Evolutionary conservation across 1,284 basidiomycete genomes (phyloP), one percentile per base, ranked within the genome.

Genomic region (Heterobasidion parviporum): DNA sequence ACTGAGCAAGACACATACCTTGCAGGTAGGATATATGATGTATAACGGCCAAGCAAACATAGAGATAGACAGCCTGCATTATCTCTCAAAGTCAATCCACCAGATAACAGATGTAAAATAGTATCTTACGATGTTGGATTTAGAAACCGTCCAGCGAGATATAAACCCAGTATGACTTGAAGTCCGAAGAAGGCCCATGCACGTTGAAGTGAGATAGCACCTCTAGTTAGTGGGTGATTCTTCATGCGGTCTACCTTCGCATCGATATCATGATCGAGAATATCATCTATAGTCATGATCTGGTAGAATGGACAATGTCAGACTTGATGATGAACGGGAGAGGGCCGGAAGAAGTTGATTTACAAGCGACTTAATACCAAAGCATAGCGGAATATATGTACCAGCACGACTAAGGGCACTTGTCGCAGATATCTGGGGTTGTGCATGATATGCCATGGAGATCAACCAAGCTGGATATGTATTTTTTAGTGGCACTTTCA

Each of bases 181-280:
- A 53, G 9, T 7, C 12, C 8, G 38, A 53, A 43, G 52, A 53
- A 53, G 16, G 44, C 7, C 38, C 52, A 53, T 53, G 52, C 52
- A 6, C 52, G 52, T 20, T 33, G 20, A 53, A 43, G 36, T 12
- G 52, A 43, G 6, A 53, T 41, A 6, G 52, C 52, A 1, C 52
- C 52, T 18, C 52, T 35, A 5, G 52, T 38, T 18, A 53, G 41
- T 10, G 52, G 38, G 18, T 36, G 52, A 32, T 41, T 32, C 36
- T 15, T 41, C 10, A 36, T 53, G 8, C 52, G 52, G 8, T 20
- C 52, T 4, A 53, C 41, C 12, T 14, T 16, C 15, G 20, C 4
- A 36, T 53, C 52, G 15, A 53, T n/a, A 26, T 53, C 52, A 32
- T 53, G 15, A 36, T 53, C 52, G 18, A 53, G 10, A 10, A 53